Evolutionary conservation across 1,139 yeast genomes (phyloP).

Genomic region (Suhomyces atakaporum): DNA sequence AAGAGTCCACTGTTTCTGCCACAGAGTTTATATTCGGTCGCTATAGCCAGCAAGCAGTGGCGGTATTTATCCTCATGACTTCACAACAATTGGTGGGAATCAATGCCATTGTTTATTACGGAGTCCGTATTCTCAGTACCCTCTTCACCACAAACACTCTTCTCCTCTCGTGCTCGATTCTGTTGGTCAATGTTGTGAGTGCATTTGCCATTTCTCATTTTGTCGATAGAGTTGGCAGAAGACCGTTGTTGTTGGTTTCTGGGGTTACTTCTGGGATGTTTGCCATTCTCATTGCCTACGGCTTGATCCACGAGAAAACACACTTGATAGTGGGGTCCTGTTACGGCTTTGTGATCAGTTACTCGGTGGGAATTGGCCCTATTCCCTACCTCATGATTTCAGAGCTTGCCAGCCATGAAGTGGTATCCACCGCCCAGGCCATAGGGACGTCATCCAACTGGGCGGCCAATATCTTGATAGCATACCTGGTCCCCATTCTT

Average conservation of each 20-base stretch:
- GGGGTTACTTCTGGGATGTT: conserved; percentile 17
- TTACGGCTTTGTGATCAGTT: conserved; percentile 23
- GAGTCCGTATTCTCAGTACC: conserved; percentile 34
- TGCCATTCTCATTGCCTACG: conserved; percentile 18
- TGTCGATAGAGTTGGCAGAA: conserved; percentile 23
- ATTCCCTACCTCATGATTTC: conserved; percentile 34
- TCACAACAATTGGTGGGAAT: conserved; percentile 46
- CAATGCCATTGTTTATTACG: conserved; percentile 44
- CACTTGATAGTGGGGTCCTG: conserved; percentile 20
- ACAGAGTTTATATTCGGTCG: conserved; percentile 25
- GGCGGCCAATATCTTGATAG: conserved; percentile 23
- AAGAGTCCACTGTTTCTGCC: conserved; percentile 29
- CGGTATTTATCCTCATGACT: conserved; percentile 37
- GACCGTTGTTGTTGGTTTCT: conserved; percentile 21
- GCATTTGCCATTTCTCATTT: conserved; percentile 27
- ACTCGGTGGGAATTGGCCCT: conserved; percentile 25
- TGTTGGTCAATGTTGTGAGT: conserved; percentile 33
- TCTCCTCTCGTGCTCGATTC: conserved; percentile 32
- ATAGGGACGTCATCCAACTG: conserved; percentile 26
- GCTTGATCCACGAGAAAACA: conserved; percentile 14
- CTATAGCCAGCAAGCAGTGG: conserved; percentile 31
- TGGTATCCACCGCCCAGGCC: conserved; percentile 24
- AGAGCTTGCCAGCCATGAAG: conserved; percentile 24
- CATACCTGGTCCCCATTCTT: conserved; percentile 30
- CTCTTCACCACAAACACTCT: conserved; percentile 27